Evolutionary conservation across 805 yeast species (phyloP).

Genomic region (Cyberlindnera galapagoensis): DNA sequence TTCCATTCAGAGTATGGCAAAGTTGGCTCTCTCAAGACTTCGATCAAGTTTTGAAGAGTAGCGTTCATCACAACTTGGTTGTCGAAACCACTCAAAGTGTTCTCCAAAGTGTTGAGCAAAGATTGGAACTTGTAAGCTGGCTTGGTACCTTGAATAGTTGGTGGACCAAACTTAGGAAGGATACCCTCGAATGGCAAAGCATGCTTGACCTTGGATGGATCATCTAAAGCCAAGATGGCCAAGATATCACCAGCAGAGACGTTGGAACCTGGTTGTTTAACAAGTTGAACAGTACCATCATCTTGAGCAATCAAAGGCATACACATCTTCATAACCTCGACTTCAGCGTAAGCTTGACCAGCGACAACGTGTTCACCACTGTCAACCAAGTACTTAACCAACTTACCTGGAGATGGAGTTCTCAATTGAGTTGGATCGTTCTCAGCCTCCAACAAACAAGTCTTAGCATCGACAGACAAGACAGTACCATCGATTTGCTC

Average conservation of each 20-base stretch:
- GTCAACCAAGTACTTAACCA: slow-evolving; percentile 88
- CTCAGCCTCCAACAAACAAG: slow-evolving; percentile 90
- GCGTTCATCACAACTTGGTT: slow-evolving; percentile 91
- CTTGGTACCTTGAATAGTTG: slow-evolving; percentile 76
- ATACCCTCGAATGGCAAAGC: slow-evolving; percentile 95
- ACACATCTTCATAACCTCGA: slow-evolving; percentile 99
- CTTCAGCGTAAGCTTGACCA: slow-evolving; percentile 96
- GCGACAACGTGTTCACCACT: slow-evolving; percentile 88
- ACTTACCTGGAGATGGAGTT: slow-evolving; percentile 98
- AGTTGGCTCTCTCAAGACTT: slow-evolving; percentile 67
- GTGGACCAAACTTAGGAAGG: slow-evolving; percentile 82
- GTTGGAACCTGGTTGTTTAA: slow-evolving; percentile 98
- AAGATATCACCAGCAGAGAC: slow-evolving; percentile 94
- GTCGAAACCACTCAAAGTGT: slow-evolving; percentile 87
- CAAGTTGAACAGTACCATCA: slow-evolving; percentile 84
- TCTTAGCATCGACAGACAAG: slow-evolving; percentile 89
- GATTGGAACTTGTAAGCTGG: slow-evolving; percentile 69
- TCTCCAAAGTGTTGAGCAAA: slow-evolving; percentile 53
- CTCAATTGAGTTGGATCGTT: slow-evolving; percentile 98
- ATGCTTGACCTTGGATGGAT: slow-evolving; percentile 94
- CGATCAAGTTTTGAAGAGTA: slow-evolving; percentile 67
- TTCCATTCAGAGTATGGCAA: slow-evolving; percentile 94
- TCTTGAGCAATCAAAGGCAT: slow-evolving; percentile 96
- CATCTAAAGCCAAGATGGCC: slow-evolving; percentile 91
- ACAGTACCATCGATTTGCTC: slow-evolving; percentile 96